These are phyloP conservation scores for Rhododendron simsii DNA, from an alignment of 148 eudicot species.

Conservation along the genomic window DNA sequence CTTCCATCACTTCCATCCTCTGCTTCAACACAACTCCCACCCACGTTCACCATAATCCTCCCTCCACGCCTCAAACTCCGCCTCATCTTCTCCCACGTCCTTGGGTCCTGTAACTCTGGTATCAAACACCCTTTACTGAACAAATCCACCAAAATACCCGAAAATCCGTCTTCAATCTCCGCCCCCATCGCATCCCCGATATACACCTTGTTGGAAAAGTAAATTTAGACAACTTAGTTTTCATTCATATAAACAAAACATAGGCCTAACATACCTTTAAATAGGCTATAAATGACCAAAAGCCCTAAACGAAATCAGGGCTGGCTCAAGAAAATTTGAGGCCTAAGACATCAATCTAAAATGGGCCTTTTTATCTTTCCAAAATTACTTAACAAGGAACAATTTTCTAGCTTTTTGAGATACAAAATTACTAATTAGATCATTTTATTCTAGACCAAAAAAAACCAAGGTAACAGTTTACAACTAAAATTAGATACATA, in stretches of 20 bases:
- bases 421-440: background rate
- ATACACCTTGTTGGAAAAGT: constrained; percentile 26
- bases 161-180: constrained; percentile 36
- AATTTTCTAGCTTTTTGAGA: background rate
- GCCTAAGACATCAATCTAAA: background rate
- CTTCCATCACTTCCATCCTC: constrained; percentile 73
- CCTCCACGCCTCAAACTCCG: constrained; percentile 64
- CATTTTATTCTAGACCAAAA: background rate
- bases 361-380: background rate
- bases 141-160: constrained; percentile 75
- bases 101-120: constrained; percentile 65
- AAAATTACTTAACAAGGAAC: background rate
- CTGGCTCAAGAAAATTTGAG: background rate
- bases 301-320: background rate
- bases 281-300: background rate
- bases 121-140: constrained; percentile 68
- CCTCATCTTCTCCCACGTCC: constrained; percentile 66
- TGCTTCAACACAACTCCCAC: constrained; percentile 87
- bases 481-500: too few relatives aligned
- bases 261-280: background rate
- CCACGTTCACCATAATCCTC: constrained; percentile 89
- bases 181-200: constrained; percentile 61
- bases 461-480: background rate
- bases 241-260: background rate
- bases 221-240: background rate